Evolutionary conservation across 306 rosid genomes (phyloP).

Genomic region (Cucumis sativus): Cucumber_9930_V3 NC_026661.2:16899501-16900000

Average conservation of each 20-base stretch:
- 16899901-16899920: background rate
- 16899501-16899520: slow-evolving; percentile 96
- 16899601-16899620: slow-evolving; percentile 99
- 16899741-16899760: slow-evolving; percentile 89
- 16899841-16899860: slow-evolving; percentile 86
- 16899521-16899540: slow-evolving; percentile 95
- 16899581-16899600: slow-evolving; percentile 69
- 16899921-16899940: background rate
- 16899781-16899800: slow-evolving; percentile 91
- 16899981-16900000: slow-evolving; percentile 93
- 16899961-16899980: slow-evolving; percentile 67
- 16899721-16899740: slow-evolving; percentile 30
- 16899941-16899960: background rate
- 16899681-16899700: background rate
- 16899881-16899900: slow-evolving; percentile 79
- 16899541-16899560: slow-evolving; percentile 96
- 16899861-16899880: slow-evolving; percentile 99
- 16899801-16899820: slow-evolving; percentile 92
- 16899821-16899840: slow-evolving; percentile 92
- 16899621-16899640: slow-evolving; percentile 85
- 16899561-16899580: slow-evolving; percentile 95
- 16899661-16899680: background rate
- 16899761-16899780: slow-evolving; percentile 91
- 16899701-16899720: too few relatives aligned
- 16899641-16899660: slow-evolving; percentile 21